A percentile compares a stretch with the other conserved stretches of the same genome.
Evolutionary conservation across 2,329 filamentous ascomycete species (phyloP).

Genomic region (Epichloe amarillans): DNA sequence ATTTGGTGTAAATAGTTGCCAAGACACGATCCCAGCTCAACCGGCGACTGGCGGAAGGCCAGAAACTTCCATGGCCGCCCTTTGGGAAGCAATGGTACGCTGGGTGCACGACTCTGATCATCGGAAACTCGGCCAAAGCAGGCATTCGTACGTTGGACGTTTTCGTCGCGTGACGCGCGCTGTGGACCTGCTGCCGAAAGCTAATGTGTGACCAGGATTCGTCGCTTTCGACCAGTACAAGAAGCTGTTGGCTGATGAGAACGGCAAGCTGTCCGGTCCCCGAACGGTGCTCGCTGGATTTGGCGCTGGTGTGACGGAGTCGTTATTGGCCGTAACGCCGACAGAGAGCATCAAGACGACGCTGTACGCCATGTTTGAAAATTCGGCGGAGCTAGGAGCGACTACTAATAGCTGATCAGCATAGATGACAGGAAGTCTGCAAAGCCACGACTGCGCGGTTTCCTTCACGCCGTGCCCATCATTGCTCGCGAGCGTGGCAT

Average conservation of each 20-base stretch:
- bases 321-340: conserved; percentile 82
- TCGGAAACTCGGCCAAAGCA: conserved; percentile 93
- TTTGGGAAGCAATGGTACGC: conserved; percentile 96
- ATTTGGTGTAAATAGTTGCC: conserved; percentile 45
- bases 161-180: background rate
- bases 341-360: conserved; percentile 99
- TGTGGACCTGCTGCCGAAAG: background rate
- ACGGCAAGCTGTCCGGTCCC: conserved; percentile 82
- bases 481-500: conserved; percentile 82
- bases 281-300: conserved; percentile 88
- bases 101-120: conserved; percentile 90
- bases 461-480: conserved; percentile 76
- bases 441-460: conserved; percentile 79
- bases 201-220: conserved; percentile 37
- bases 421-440: conserved; percentile 88
- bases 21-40: conserved; percentile 95
- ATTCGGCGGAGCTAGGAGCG: background rate
- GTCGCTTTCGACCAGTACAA: conserved; percentile 96
- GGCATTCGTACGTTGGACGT: conserved; percentile 61
- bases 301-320: conserved; percentile 88
- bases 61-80: conserved; percentile 89
- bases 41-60: conserved; percentile 59
- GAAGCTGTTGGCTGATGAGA: conserved; percentile 61
- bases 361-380: conserved; percentile 33
- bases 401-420: conserved; percentile 25